Evolutionary conservation across 805 yeast genomes (phyloP), one percentile per base, ranked within the genome.

Genomic region (Priceomyces castillae): DNA sequence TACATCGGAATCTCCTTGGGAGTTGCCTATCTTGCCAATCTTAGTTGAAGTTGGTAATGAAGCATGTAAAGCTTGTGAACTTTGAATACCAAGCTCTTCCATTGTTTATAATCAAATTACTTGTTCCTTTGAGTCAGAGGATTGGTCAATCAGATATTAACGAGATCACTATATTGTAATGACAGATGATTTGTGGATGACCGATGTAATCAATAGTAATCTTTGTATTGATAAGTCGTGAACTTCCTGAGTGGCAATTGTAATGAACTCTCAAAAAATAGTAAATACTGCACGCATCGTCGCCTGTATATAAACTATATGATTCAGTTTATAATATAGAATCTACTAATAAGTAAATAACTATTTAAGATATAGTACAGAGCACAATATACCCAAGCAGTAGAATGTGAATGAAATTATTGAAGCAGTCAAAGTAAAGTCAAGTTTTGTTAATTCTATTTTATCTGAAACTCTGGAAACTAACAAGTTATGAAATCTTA

Each of bases 1-100:
- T 30, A 85, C 85, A 62, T 94, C 98, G 39, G 61, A 71, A 54
- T 59, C 74, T 59, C 64, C 65, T 6, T 48, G 34, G 28, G 6
- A 39, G 34, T 37, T 45, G 31, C 18, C 19, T 18, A 44, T 46
- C 26, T 49, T 26, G 17, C 47, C 41, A 16, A 23, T 17, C 14
- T 43, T 40, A 26, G 37, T 41, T 20, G 34, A 11, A 30, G 42
- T 41, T 22, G 45, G 42, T 18, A 47, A 37, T 16, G 38, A 42
- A 7, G 28, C 20, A 46, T 46, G 52, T 37, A 40, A 35, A 15
- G 43, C 22, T 7, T 46, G 30, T 17, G 49, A 11, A n/a, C 58
- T 61, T 43, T 57, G 49, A 33, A 65, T 60, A 38, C 71, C 69
- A 30, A 66, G 60, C 47, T 66, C 70, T 51, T 68, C 73, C 71